A percentile compares a stretch with the other conserved stretches of the same genome.
These are phyloP conservation scores for Colletotrichum incanum DNA, from an alignment of 2,329 filamentous ascomycete species.

Conservation along the genomic window DNA sequence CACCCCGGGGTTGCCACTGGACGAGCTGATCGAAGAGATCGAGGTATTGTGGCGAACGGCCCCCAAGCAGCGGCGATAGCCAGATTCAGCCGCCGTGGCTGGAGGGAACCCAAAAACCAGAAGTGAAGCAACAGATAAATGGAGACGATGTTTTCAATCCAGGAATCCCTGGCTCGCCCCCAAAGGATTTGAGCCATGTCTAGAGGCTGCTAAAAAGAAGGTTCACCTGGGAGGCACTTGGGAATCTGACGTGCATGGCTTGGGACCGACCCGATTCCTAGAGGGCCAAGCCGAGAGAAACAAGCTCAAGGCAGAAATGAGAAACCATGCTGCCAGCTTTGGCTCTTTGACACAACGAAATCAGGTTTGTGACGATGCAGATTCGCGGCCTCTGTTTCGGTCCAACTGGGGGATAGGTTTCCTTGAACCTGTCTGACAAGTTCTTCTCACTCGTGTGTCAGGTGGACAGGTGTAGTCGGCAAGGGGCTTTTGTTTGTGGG, in stretches of 20 bases:
- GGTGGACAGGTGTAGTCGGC: neutral
- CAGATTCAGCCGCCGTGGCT: slow-evolving; percentile 8
- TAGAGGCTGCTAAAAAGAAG: neutral
- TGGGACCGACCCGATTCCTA: slow-evolving; percentile 1
- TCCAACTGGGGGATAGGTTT: neutral
- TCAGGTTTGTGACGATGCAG: slow-evolving; percentile 25
- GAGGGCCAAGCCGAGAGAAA: slow-evolving; percentile 13
- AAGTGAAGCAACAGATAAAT: slow-evolving; percentile 4
- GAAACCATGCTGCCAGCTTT: neutral
- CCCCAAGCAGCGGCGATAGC: neutral
- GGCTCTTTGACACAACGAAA: slow-evolving; percentile 5
- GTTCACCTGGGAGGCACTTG: slow-evolving; percentile 4
- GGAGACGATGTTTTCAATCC: neutral
- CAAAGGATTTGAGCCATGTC: neutral
- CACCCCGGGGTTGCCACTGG: slow-evolving; percentile 22
- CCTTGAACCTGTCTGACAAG: neutral
- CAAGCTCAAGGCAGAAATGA: slow-evolving; percentile 35
- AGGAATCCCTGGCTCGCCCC: neutral
- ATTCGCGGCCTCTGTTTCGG: slow-evolving; percentile 32
- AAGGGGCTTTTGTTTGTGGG: slow-evolving; percentile 3
- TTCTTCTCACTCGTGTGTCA: slow-evolving; percentile 6
- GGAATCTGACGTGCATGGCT: slow-evolving; percentile 25
- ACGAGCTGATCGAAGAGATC: slow-evolving; percentile 40
- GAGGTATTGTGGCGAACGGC: slow-evolving; percentile 37
- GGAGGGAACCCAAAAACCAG: neutral